A percentile compares a stretch with the other conserved stretches of the same genome.
Evolutionary conservation across 1,284 basidiomycete genomes (phyloP).

Genomic region (Vanrija sp.): DNA sequence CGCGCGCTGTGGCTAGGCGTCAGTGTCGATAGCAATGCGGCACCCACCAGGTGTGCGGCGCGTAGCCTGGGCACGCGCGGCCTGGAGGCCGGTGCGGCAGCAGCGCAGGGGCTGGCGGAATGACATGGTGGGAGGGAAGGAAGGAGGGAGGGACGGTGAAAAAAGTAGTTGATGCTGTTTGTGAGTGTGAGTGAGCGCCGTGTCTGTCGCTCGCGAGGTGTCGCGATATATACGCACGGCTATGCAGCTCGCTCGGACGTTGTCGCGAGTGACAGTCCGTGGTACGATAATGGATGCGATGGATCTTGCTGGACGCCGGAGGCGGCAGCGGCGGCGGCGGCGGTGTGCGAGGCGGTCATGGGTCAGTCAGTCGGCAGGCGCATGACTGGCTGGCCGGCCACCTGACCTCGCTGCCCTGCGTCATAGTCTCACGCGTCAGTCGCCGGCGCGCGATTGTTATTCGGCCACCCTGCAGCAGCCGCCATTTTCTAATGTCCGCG

Average conservation of each 20-base stretch:
- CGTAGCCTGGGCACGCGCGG: neutral
- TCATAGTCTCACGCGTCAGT: too few species aligned
- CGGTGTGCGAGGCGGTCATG: too few species aligned
- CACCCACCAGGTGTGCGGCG: constrained; percentile 6
- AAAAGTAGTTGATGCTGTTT: neutral
- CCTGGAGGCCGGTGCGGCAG: constrained; percentile 3
- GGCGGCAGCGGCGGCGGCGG: too few species aligned
- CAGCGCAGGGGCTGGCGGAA: constrained; percentile 9
- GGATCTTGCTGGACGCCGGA: too few species aligned
- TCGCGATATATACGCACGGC: neutral
- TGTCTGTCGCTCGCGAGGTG: neutral
- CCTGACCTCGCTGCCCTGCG: too few species aligned
- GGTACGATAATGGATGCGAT: neutral
- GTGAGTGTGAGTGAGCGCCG: neutral
- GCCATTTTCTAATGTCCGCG: too few species aligned
- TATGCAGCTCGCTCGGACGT: neutral
- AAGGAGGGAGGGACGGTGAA: neutral
- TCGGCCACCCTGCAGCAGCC: too few species aligned
- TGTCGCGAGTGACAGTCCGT: neutral
- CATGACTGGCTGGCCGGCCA: too few species aligned
- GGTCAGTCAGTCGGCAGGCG: too few species aligned
- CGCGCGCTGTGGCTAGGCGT: neutral
- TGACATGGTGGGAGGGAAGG: neutral
- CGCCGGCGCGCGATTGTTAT: too few species aligned
- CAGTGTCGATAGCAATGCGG: too few species aligned